Evolutionary conservation across 331 rosid genomes (phyloP), one percentile per base, ranked within the genome.

Genomic region (Quercus tomentella): DNA sequence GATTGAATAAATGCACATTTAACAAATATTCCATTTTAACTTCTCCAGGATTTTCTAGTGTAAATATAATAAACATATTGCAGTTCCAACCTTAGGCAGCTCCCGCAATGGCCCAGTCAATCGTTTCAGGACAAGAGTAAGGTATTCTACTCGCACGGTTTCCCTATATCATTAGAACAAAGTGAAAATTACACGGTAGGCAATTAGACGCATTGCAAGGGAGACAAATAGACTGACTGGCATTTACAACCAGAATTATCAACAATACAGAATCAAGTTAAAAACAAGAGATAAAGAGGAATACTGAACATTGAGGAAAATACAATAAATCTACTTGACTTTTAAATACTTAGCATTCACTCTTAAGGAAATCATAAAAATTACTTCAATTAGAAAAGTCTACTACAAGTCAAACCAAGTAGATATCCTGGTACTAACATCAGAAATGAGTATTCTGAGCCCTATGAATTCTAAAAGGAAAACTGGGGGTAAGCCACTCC

Each of bases 71-170:
- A 45, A 22, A 16, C 9, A 76, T 31, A 61, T 43, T 76, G 62
- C 45, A 57, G 60, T 77, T 88, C 80, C 74, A 83, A 96, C 99
- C 98, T 93, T 93, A 4, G 98, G 92, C 80, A 91, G 84, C 72
- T 63, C 65, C 55, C 85, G 86, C 23, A 96, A 84, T 6, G 99
- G 98, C 81, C 81, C 89, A 2, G 91, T 88, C 88, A 96, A 81
- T 56, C 86, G 89, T 78, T 93, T 88, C 74, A 89, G 88, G 21
- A 95, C 85, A 72, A 89, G 89, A 23, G 90, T 76, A 83, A 91
- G 90, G 88, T 90, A 88, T 81, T 95, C 99, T 82, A 89, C 60
- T 60, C 94, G 96, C 60, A 93, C 83, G 43, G 88, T 88, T 81
- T 76, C 88, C 91, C 99, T 96, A 75, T 81, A 41, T 41, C 82